These are phyloP conservation scores for Priceomyces haplophilus DNA, from an alignment of 805 yeast genomes.

Conservation along the genomic window DNA sequence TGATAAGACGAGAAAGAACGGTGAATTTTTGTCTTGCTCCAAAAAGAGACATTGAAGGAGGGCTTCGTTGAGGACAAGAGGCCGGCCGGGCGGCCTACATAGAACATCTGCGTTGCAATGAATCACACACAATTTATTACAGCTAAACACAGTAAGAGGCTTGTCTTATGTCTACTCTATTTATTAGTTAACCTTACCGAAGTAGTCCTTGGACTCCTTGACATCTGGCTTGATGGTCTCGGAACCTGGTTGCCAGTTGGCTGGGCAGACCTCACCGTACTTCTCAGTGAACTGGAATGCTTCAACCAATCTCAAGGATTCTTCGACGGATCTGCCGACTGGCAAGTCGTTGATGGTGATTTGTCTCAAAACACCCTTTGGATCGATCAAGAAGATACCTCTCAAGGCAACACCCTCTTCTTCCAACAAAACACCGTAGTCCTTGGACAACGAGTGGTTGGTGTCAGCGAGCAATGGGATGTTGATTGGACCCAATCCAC, in stretches of 20 bases:
- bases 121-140: too few species aligned
- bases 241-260: slow-evolving; percentile 92
- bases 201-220: slow-evolving; percentile 85
- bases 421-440: slow-evolving; percentile 96
- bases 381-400: slow-evolving; percentile 98
- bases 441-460: slow-evolving; percentile 90
- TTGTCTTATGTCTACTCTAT: neutral
- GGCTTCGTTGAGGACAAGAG: too few species aligned
- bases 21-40: too few species aligned
- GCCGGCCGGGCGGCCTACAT: neutral
- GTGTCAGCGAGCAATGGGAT: slow-evolving; percentile 96
- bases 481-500: slow-evolving; percentile 95
- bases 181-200: slow-evolving; percentile 76
- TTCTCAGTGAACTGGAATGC: slow-evolving; percentile 99
- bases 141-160: too few species aligned
- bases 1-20: too few species aligned
- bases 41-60: too few species aligned
- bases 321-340: slow-evolving; percentile 98
- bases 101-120: too few species aligned
- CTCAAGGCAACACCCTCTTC: slow-evolving; percentile 97
- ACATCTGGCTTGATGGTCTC: slow-evolving; percentile 80
- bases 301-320: slow-evolving; percentile 94
- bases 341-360: slow-evolving; percentile 97
- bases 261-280: slow-evolving; percentile 99
- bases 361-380: slow-evolving; percentile 92